Base-by-base conservation (phyloP, 2,329 filamentous ascomycete species). In the Trichophyton schoenleinii region DNA sequence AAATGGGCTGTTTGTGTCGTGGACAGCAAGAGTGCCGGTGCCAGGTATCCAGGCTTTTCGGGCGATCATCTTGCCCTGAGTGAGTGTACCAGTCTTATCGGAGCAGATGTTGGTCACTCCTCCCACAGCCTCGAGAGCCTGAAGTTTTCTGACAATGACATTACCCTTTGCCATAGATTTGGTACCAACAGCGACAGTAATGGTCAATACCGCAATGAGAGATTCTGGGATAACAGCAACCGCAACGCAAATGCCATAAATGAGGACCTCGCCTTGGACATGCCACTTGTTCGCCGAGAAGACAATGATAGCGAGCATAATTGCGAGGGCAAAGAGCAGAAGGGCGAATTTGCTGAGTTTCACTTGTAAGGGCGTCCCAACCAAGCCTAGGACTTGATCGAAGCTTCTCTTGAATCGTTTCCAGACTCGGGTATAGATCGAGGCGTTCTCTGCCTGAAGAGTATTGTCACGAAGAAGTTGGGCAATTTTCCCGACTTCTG, bases 281-380 rank as follows among this genome's bases (percentile, higher is more conserved):
- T 73, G 66, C 67, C 81, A 83, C 2, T 76, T 67, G 71, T 83
- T 86, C 64, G 83, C 82, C n/a, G 77, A 83, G 34, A 87, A 77
- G 20, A 86, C 83, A 66, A 87, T 83, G 65, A 87, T 80, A 28
- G 83, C 83, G 63, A 83, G 82, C 52, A 86, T 66, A 36, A 87
- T 79, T 13, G 84, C 84, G 48, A 84, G 77, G 52, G 76, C 76
- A 67, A 87, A 86, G 9, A 87, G 78, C 3, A 85, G 71, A 22
- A 86, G 76, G 48, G 84, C 84, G 61, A 87, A 79, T 69, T 81
- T 80, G 65, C 82, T 83, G n/a, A 87, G 75, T 68, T 83, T 85
- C 66, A 80, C 80, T 69, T 86, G 83, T 8, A 87, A 77, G 25
- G 84, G 84, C 22, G 84, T 87, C 57, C 85, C 84, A 18, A 84